Evolutionary conservation across 2,329 filamentous ascomycete species (phyloP), one percentile per base, ranked within the genome.

Genomic region (Westerdykella ornata): DNA sequence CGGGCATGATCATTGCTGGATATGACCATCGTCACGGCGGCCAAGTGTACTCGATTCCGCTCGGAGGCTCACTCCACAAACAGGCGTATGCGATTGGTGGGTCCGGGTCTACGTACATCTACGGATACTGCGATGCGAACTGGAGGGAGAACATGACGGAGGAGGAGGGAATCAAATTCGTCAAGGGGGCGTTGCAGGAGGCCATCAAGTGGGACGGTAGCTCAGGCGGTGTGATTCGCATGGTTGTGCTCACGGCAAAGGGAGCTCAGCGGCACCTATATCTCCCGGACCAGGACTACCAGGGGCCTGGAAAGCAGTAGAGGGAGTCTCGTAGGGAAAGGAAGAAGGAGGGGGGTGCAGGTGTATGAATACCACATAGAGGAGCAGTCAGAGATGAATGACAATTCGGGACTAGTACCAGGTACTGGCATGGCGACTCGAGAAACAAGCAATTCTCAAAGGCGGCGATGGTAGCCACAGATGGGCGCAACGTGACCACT

Each of bases 131-230:
- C 66, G 90, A 98, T 66, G 83, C 88, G 43, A 81, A 98, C 75
- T 98, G 92, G 92, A 81, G 76, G 67, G 92, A 97, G 70, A 81
- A 81, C 52, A 97, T 98, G 89, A 87, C 84, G 39, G 88, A 97
- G 74, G 76, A 80, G 41, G 89, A 94, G 48, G 92, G 92, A 1
- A 82, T 98, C 51, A 70, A 82, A 31, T 98, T 98, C 60, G 92
- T 98, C 66, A 96, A 95, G 73, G 84, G 82, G 36, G 83, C 92
- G 22, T 73, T 98, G 63, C 75, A 80, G 60, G 90, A 98, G 75
- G 92, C 92, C 13, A 97, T 98, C 77, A 95, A 95, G 72, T 98
- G 92, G 92, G 92, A 98, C 66, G 92, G 92, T 51, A 96, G 89
- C 74, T 97, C 92, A 3, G 92, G 92, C 53, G 92, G 92, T 72